These are phyloP conservation scores for Podaxis sp. DNA, from an alignment of 768 basidiomycete species.

Conservation along the genomic window DNA sequence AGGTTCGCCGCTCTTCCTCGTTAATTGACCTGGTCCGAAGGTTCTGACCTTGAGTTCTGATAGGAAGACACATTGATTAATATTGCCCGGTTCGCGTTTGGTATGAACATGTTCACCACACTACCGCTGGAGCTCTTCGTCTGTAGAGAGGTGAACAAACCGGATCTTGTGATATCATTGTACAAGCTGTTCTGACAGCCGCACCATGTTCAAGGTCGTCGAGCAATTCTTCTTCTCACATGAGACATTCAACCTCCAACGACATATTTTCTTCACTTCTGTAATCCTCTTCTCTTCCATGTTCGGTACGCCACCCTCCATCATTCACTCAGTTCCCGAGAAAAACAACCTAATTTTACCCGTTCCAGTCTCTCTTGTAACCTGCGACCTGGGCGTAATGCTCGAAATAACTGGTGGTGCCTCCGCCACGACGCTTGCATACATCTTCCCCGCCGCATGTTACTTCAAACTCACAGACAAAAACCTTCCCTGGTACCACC, in stretches of 20 bases:
- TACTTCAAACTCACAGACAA: slow-evolving; percentile 70
- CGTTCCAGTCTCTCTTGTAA: slow-evolving; percentile 77
- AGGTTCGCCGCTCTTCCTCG: slow-evolving; percentile 36
- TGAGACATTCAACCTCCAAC: slow-evolving; percentile 72
- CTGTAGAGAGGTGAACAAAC: slow-evolving; percentile 75
- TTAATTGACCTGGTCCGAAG: not conserved
- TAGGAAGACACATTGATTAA: slow-evolving; percentile 89
- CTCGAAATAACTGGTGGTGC: slow-evolving; percentile 98
- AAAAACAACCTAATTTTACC: slow-evolving; percentile 7
- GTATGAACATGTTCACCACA: slow-evolving; percentile 97
- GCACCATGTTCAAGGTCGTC: slow-evolving; percentile 55
- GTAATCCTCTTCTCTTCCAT: slow-evolving; percentile 77
- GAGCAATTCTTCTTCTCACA: slow-evolving; percentile 96
- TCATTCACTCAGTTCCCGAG: not conserved
- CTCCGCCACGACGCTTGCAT: slow-evolving; percentile 87
- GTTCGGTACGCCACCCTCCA: slow-evolving; percentile 30
- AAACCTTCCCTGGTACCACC: slow-evolving; percentile 58
- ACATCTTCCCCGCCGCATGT: slow-evolving; percentile 87
- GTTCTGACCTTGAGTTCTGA: not conserved
- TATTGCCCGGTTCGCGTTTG: slow-evolving; percentile 90
- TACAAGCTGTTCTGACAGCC: not conserved
- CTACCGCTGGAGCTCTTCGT: slow-evolving; percentile 95
- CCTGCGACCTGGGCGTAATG: slow-evolving; percentile 97
- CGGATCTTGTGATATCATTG: not conserved
- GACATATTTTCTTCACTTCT: slow-evolving; percentile 90